Base-by-base conservation (phyloP, 2,329 filamentous ascomycete species). In the Cladosporium sp. region DNA sequence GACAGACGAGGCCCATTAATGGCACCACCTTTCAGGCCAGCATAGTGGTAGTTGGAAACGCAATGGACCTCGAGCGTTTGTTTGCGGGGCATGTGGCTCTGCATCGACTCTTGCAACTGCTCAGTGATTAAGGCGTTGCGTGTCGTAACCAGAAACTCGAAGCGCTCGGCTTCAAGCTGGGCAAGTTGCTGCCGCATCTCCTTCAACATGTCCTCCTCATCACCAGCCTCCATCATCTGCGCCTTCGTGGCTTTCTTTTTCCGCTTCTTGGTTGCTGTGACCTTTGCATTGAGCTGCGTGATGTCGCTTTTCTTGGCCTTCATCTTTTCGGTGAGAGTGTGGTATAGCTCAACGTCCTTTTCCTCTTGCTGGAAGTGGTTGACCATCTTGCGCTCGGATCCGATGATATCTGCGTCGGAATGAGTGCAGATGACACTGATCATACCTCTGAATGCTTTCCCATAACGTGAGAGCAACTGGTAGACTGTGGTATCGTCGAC, bases 11-110 rank as follows among this genome's bases (percentile, higher is more conserved):
- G 12, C 0, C 68, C 61, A 4, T 12, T 26, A 1, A 34, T 26
- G 0, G 38, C 32, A 10, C 38, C 61, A 3, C 67, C 70, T 44
- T 72, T 74, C 2, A 67, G 60, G 5, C 67, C 64, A 3, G 41
- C 61, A 59, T 76, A 75, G 52, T 75, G 74, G 7, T 32, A 21
- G 24, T 73, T 75, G 3, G 72, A 74, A 11, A 76, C 68, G 60
- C 65, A 69, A 38, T 67, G 66, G 26, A 74, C 68, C 0, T 59
- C 26, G 1, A 72, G 67, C 18, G 28, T 15, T 3, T 24, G 55
- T 12, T 65, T 66, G 0, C 41, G 10, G 7, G 71, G 61, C 10
- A 73, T 41, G 47, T 69, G 66, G 4, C 62, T n/a, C 2, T 59
- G 11, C 21, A 55, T 66, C 12, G 60, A 62, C 24, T 65, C 7